Evolutionary conservation across 305 asterid species (phyloP), one percentile per base, ranked within the genome.

Genomic region (Coffea humblotiana): DNA sequence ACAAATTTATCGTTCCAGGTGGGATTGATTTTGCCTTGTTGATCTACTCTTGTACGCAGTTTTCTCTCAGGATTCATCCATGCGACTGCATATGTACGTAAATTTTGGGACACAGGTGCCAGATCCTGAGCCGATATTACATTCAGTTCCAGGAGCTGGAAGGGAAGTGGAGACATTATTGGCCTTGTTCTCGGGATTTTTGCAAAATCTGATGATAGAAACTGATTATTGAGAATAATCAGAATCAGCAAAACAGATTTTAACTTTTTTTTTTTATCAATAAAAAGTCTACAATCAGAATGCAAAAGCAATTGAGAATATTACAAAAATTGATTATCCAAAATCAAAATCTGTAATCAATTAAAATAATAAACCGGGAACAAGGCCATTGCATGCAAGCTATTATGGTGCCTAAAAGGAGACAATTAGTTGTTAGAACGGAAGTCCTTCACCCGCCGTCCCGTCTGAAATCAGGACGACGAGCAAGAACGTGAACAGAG

Each of bases 51-150:
- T 58, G 98, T 90, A 23, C 88, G 78, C 54, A 83, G 80, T 71
- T 88, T 93, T 4, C 85, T 86, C 47, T 61, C 81, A 0, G 94
- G 87, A 82, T 86, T 82, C 58, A 90, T 83, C 91, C 94, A 93
- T 21, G 92, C 74, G 1, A 91, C 84, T 2, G 91, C 93, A 56
- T 91, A 91, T 0, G 97, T 89, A 12, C 90, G 92, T 80, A 90
- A 84, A 71, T 87, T 81, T 85, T 87, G 89, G 69, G 86, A 73
- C 48, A 88, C 76, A 3, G 90, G 89, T 0, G 92, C 78, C 15
- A 93, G 83, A 78, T 91, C 93, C 54, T 92, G 97, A 8, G 95
- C 97, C 8, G 97, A 91, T 25, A 93, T 89, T 5, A 93, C 72
- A 82, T 85, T 89, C 51, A 93, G 84, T 70, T 93, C 95, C 52